These are phyloP conservation scores for Euphorbia peplus DNA, from an alignment of 345 rosid species.

Conservation along the genomic window DNA sequence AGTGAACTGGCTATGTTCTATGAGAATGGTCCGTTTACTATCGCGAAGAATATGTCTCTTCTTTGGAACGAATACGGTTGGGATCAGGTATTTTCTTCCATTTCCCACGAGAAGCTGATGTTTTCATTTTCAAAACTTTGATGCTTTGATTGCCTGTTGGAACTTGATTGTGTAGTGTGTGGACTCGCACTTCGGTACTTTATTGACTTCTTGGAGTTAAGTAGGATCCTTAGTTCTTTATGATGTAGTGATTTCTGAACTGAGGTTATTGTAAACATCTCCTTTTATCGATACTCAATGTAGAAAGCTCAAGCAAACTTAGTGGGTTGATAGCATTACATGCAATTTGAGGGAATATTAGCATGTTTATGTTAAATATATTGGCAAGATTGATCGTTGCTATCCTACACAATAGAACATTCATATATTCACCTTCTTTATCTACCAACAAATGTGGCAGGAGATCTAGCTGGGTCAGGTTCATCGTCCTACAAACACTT, in stretches of 20 bases:
- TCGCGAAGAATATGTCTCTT: constrained; percentile 81
- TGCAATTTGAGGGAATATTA: background rate
- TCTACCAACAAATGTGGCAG: background rate
- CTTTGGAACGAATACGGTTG: constrained; percentile 85
- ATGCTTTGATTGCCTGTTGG: background rate
- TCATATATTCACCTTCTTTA: background rate
- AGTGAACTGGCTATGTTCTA: constrained; percentile 97
- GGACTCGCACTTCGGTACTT: background rate
- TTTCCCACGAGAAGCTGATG: too few species aligned
- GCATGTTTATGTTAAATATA: background rate
- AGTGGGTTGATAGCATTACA: background rate
- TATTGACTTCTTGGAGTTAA: background rate
- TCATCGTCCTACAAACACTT: background rate
- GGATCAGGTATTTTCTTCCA: constrained; percentile 57
- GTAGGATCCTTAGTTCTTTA: background rate
- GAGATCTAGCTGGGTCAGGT: background rate
- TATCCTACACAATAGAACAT: background rate
- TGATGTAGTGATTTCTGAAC: background rate
- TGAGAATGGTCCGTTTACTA: constrained; percentile 91
- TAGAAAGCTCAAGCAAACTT: background rate
- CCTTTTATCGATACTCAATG: background rate
- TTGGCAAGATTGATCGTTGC: background rate
- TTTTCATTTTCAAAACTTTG: background rate
- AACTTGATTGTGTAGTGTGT: background rate
- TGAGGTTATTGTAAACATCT: too few species aligned